These are phyloP conservation scores for Chrysopogon serrulatus DNA, from an alignment of 176 grass and related monocot genomes.

Conservation along the genomic window DNA sequence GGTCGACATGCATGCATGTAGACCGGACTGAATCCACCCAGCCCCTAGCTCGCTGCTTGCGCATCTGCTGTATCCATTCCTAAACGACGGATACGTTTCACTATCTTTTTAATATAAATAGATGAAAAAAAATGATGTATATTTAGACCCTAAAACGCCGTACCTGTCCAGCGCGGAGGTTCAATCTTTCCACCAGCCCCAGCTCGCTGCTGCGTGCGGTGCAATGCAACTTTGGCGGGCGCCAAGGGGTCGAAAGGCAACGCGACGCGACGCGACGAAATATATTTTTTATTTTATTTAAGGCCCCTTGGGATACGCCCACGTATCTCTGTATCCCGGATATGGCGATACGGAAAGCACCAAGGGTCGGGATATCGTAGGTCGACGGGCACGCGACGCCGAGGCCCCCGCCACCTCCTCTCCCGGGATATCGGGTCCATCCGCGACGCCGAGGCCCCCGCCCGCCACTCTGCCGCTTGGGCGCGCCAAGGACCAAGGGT, in stretches of 20 bases:
- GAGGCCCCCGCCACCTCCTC: too few relatives aligned
- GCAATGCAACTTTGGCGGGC: background rate
- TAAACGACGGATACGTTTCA: too few relatives aligned
- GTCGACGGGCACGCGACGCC: too few relatives aligned
- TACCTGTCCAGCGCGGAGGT: slow-evolving; percentile 19
- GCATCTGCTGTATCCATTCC: background rate
- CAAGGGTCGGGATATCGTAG: too few relatives aligned
- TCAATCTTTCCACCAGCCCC: slow-evolving; percentile 30
- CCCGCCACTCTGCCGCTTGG: slow-evolving; percentile 1
- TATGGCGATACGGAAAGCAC: too few relatives aligned
- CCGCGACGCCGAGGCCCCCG: background rate
- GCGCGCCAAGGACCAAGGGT: slow-evolving; percentile 2
- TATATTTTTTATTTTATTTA: too few relatives aligned
- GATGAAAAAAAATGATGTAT: too few relatives aligned
- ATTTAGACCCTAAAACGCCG: slow-evolving; percentile 7
- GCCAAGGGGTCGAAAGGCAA: background rate
- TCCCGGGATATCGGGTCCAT: too few relatives aligned
- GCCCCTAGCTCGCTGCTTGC: too few relatives aligned
- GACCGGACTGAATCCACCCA: background rate
- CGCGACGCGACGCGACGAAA: slow-evolving; percentile 1
- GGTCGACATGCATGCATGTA: background rate
- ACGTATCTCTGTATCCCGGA: too few relatives aligned
- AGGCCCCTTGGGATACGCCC: too few relatives aligned
- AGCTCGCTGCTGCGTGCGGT: background rate
- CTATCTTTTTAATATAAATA: too few relatives aligned